Base-by-base conservation (phyloP, 1,139 yeast genomes). In the Sugiyamaella paludigena region DNA sequence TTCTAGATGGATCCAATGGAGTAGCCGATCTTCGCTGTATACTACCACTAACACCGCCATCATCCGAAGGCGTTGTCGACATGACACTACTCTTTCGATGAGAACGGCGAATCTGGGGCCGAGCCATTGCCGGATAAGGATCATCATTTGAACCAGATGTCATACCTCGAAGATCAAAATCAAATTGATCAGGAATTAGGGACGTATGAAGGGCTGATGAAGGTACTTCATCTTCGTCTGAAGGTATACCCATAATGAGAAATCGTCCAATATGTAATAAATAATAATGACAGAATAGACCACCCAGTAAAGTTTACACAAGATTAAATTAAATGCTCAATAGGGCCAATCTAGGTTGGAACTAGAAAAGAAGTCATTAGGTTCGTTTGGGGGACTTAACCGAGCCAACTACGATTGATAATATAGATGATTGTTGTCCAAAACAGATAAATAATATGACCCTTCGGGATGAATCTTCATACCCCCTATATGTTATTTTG, bases 51-150 rank as follows among this genome's bases (percentile, higher is more conserved):
- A 30, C 34, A 16, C 35, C 26, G 28, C 16, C 15, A 7, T 36
- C 39, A 11, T 45, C 44, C 15, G 28, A 40, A 7, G 35, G n/a
- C 12, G 32, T 26, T 8, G 36, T 19, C 1, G 33, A 29, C 1
- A 27, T 24, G 2, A 28, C 35, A 32, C 43, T 37, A 28, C 41
- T 38, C 39, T 44, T 40, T 19, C 49, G 43, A 11, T 37, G 43
- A 24, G 43, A 36, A 10, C 51, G 32, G 11, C 49, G 34, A 34
- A 45, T 41, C 27, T 45, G 49, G 9, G 49, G 51, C 16, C 47
- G 37, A 12, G 62, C 64, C 63, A 61, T 59, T 1, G 63, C 50
- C 1, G 73, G 64, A 49, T 70, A 70, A 1, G 73, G 74, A 43
- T 53, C 59, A 29, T 56, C 62, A n/a, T 39, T 31, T 7, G 37